Evolutionary conservation across 2,329 filamentous ascomycete species (phyloP).

Genomic region (Hirsutella thompsonii): DNA sequence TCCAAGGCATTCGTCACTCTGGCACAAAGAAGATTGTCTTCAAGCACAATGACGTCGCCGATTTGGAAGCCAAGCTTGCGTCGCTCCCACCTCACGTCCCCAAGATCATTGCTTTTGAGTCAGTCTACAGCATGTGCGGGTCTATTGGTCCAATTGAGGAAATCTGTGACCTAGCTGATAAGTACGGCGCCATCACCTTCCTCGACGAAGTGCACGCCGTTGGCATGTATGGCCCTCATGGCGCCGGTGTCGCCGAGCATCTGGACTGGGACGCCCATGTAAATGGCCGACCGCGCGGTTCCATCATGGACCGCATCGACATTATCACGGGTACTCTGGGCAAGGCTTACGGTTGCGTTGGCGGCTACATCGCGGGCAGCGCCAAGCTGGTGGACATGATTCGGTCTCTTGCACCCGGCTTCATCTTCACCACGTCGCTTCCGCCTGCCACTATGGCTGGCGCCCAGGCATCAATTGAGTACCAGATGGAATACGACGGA

Average conservation of each 20-base stretch:
- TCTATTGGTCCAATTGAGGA: constrained; percentile 91
- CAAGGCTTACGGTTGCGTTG: constrained; percentile 95
- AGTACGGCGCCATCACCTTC: constrained; percentile 96
- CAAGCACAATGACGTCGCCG: constrained; percentile 93
- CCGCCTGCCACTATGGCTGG: constrained; percentile 96
- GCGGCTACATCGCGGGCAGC: constrained; percentile 92
- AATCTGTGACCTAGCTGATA: constrained; percentile 92
- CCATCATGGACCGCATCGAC: constrained; percentile 89
- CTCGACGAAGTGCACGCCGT: constrained; percentile 98
- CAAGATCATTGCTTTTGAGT: constrained; percentile 98
- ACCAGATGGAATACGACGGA: constrained; percentile 73
- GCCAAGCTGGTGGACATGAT: constrained; percentile 80
- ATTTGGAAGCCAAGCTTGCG: constrained; percentile 85
- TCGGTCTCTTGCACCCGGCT: constrained; percentile 86
- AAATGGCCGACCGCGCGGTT: constrained; percentile 61
- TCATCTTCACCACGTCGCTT: constrained; percentile 97
- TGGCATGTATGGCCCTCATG: constrained; percentile 95
- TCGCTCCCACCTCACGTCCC: constrained; percentile 73
- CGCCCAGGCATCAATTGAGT: constrained; percentile 81
- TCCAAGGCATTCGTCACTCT: constrained; percentile 95
- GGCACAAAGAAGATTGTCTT: constrained; percentile 96
- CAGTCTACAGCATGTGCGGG: constrained; percentile 98
- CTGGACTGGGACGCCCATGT: constrained; percentile 84
- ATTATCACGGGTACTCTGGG: constrained; percentile 96
- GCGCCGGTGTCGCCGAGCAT: constrained; percentile 93